Evolutionary conservation across 768 basidiomycete genomes (phyloP), one percentile per base, ranked within the genome.

Genomic region (Lactarius quietus): DNA sequence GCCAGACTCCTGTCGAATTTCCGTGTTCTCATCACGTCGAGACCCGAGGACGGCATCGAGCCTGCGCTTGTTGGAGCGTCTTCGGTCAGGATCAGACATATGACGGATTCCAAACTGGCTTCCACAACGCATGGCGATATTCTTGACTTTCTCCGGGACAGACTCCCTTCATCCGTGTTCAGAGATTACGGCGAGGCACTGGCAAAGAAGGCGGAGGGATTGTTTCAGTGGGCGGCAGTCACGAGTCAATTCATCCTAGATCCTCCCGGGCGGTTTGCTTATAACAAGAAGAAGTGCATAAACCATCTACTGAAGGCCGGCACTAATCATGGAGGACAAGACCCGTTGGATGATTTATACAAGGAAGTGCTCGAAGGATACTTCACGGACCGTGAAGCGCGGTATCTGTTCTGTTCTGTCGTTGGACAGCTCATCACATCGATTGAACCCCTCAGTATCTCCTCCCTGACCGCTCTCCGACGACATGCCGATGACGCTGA

Each of bases 171-270:
- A 3, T 7, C 10, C 0, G 57, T 3, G 15, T 39, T 58, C 38
- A 20, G n/a, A 38, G 5, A 20, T 1, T 18, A 58, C 6, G 57
- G 57, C 15, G 3, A 26, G 10, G 3, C 15, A 0, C 39, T 58
- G 12, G 29, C 54, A 33, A 15, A 14, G 0, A 55, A 20, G 54
- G 54, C 54, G 10, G 54, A 55, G 31, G 54, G 54, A 1, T n/a
- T 12, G 31, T 48, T 48, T 48, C 48, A 48, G 20, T 61, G 59
- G 59, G 59, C 59, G 3, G 59, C 59, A 7, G 59, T 45, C 3
- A 45, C 59, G 0, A 33, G 28, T 17, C 28, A 17, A n/a, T 36
- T 20, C 31, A 52, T 61, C 31, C 10, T 23, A n/a, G 1, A 29
- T 0, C 59, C 59, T 26, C 48, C 48, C 14, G 48, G 45, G 6